phyloP scores from a whole-genome alignment of 2,329 filamentous ascomycete genomes.

The Periconia sp. region DNA sequence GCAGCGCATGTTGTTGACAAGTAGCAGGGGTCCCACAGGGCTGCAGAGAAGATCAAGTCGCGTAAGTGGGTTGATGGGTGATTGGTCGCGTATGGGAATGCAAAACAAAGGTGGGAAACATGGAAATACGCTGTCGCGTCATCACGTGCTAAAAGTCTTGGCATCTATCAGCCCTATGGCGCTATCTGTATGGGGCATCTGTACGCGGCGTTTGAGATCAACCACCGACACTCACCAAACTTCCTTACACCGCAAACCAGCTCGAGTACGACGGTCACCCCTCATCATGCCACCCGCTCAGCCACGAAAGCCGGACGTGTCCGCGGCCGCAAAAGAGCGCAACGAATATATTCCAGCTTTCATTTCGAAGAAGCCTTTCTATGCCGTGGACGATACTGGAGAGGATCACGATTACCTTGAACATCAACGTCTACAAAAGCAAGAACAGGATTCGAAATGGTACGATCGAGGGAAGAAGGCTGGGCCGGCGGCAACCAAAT shows the following conservation, averaged over 20 bases:
- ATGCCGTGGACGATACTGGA: constrained; percentile 74
- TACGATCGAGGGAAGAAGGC: constrained; percentile 86
- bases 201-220: neutral
- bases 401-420: constrained; percentile 83
- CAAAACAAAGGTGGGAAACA: constrained; percentile 13
- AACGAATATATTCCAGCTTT: constrained; percentile 98
- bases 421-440: constrained; percentile 84
- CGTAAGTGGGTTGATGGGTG: neutral
- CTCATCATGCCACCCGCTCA: constrained; percentile 50
- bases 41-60: neutral
- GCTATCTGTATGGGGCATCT: constrained; percentile 6
- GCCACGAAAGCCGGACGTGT: constrained; percentile 54
- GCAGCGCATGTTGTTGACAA: constrained; percentile 13
- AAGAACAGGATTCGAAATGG: constrained; percentile 76
- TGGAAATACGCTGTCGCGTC: constrained; percentile 27
- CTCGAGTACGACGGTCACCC: neutral
- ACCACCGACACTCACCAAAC: neutral
- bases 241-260: neutral
- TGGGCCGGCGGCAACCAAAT: constrained; percentile 90
- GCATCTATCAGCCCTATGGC: constrained; percentile 35
- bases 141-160: constrained; percentile 12
- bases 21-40: no score
- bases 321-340: constrained; percentile 73
- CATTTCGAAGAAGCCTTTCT: constrained; percentile 98
- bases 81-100: constrained; percentile 7